These are phyloP conservation scores for Aspergillus caelatus DNA, from an alignment of 2,329 filamentous ascomycete genomes.

Conservation along the genomic window DNA sequence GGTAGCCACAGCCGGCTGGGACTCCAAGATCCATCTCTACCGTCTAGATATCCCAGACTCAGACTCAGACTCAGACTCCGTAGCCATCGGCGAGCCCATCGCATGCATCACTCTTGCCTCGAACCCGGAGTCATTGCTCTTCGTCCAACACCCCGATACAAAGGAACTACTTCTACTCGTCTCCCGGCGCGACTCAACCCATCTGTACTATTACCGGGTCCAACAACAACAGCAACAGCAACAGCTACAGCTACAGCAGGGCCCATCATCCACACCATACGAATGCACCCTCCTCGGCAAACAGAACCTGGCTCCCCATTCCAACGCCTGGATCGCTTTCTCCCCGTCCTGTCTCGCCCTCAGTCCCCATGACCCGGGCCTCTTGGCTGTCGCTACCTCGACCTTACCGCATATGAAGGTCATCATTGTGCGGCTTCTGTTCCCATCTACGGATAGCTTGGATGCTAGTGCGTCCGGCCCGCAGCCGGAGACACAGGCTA, in stretches of 20 bases:
- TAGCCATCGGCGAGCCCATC: constrained; percentile 30
- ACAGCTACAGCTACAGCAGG: too few relatives aligned
- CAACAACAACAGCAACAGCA: constrained; percentile 4
- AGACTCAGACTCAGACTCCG: neutral
- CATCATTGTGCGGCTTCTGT: constrained; percentile 59
- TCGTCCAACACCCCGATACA: constrained; percentile 54
- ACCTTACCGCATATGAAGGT: constrained; percentile 65
- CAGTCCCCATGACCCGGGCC: constrained; percentile 56
- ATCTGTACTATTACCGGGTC: constrained; percentile 58
- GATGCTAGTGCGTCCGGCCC: constrained; percentile 17
- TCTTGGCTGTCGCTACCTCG: constrained; percentile 63
- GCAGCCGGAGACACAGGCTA: constrained; percentile 49
- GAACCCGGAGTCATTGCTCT: constrained; percentile 61
- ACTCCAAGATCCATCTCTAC: constrained; percentile 60
- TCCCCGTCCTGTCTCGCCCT: constrained; percentile 61
- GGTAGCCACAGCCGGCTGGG: constrained; percentile 65
- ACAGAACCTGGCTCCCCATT: constrained; percentile 65
- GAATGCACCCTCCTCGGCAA: constrained; percentile 52
- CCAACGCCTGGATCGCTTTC: constrained; percentile 66
- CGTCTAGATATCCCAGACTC: constrained; percentile 20
- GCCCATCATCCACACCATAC: constrained; percentile 4
- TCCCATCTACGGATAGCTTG: constrained; percentile 43
- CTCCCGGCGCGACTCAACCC: constrained; percentile 61
- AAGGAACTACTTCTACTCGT: constrained; percentile 54
- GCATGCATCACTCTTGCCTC: constrained; percentile 41